Evolutionary conservation across 2,329 filamentous ascomycete genomes (phyloP), one percentile per base, ranked within the genome.

Genomic region (Chaetomium globosum): DNA sequence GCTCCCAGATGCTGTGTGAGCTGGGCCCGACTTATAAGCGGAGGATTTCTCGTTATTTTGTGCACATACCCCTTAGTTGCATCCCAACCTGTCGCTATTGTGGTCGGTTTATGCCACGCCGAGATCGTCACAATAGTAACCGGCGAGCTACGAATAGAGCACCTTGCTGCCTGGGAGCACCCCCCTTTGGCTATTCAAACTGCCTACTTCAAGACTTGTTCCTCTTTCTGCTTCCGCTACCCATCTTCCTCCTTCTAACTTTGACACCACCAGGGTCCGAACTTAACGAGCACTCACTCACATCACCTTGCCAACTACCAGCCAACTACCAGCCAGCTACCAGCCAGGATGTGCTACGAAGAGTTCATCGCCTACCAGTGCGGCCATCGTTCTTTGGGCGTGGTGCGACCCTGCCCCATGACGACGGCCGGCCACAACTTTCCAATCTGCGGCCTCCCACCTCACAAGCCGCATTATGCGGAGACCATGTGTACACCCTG

Each of bases 321-420:
- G 39, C 26, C 26, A 26, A 26, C 26, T 26, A 26, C 26, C 26
- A 26, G 26, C 26, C 26, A 26, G 4, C 26, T 26, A 26, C 26
- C 26, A 26, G 26, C 3, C 36, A 60, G 3, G 62, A 84, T 83
- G 81, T 83, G 82, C 68, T 76, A 81, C 71, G 73, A 75, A 36
- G 79, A 82, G 69, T 82, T 75, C 68, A 71, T 81, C 55, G 78
- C 76, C 61, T 83, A 81, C 71, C 77, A 73, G 39, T 84, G 82
- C 70, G 82, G 81, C 19, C 82, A 84, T 72, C 78, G 77, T 56
- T 78, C 77, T 7, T 49, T 77, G 4, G 73, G 76, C 0, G 74
- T 79, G 12, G 73, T 81, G 55, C 76, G 78, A 0, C 72, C 75
- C 2, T 83, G 82, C 66, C 81, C 82, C 1, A 55, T 80, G 65